Conservation (phyloP, 495 filamentous ascomycete species). For the Cercophora samala region DNA sequence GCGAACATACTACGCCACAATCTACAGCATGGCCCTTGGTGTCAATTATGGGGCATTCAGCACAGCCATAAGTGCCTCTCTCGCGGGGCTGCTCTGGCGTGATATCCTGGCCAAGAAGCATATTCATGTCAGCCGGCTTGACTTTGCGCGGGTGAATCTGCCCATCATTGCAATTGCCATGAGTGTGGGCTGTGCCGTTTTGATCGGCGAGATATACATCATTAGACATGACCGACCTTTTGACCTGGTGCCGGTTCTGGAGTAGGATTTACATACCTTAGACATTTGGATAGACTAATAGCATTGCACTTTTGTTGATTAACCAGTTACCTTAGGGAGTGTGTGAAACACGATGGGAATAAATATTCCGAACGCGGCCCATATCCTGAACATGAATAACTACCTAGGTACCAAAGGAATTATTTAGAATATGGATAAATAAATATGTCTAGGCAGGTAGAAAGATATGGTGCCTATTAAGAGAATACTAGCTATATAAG, state of each 20-base stretch:
- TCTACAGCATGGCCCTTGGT: slow-evolving; percentile 65
- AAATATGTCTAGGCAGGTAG: too few species aligned
- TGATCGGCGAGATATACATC: slow-evolving; percentile 60
- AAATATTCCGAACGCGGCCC: too few species aligned
- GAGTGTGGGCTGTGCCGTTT: slow-evolving; percentile 56
- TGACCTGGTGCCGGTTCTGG: background rate
- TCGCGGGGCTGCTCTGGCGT: slow-evolving; percentile 64
- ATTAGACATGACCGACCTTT: slow-evolving; percentile 17
- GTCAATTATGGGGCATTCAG: slow-evolving; percentile 70
- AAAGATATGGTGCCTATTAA: too few species aligned
- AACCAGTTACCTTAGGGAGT: too few species aligned
- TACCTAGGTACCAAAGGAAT: too few species aligned
- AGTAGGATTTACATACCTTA: background rate
- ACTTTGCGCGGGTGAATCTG: slow-evolving; percentile 62
- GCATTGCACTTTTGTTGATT: background rate
- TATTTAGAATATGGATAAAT: too few species aligned
- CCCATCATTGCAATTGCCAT: slow-evolving; percentile 66
- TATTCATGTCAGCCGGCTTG: slow-evolving; percentile 53
- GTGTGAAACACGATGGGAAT: too few species aligned
- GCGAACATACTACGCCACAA: slow-evolving; percentile 62
- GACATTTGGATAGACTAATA: background rate
- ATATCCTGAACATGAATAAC: too few species aligned
- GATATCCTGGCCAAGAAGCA: slow-evolving; percentile 62
- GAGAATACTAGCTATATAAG: too few species aligned
- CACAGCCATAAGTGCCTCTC: slow-evolving; percentile 61